These are phyloP conservation scores for Globisporangium apiculatum DNA, from an alignment of 352 stramenopile genomes.

Conservation along the genomic window DNA sequence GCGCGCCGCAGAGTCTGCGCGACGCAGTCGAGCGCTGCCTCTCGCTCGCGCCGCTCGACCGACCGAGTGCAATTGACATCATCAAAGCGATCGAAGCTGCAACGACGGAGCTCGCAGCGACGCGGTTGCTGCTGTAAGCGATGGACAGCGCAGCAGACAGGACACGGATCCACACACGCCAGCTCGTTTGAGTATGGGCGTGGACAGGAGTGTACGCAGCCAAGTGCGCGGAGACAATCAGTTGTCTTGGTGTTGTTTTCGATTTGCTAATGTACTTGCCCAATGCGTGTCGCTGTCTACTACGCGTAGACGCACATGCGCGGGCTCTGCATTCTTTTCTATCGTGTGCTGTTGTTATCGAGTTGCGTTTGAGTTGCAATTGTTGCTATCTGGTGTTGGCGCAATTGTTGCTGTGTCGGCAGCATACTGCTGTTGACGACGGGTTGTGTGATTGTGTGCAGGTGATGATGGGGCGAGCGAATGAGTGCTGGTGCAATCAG, in stretches of 20 bases:
- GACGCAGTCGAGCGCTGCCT: slow-evolving; percentile 39
- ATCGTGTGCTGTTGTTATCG: neutral
- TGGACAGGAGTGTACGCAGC: neutral
- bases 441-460: neutral
- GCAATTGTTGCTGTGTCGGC: too few species aligned
- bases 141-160: neutral
- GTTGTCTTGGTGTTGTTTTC: too few species aligned
- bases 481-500: neutral
- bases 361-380: neutral
- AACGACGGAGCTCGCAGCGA: slow-evolving; percentile 10
- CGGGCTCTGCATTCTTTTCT: neutral
- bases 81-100: slow-evolving; percentile 27
- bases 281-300: too few species aligned
- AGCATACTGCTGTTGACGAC: neutral
- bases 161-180: neutral
- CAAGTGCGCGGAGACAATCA: neutral
- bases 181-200: too few species aligned
- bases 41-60: slow-evolving; percentile 47
- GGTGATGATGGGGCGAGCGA: neutral
- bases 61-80: slow-evolving; percentile 35
- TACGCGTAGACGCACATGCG: neutral
- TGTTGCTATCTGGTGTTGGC: neutral
- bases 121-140: slow-evolving; percentile 8
- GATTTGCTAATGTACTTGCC: neutral
- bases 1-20: slow-evolving; percentile 28